Evolutionary conservation across 2,329 filamentous ascomycete genomes (phyloP).

Genomic region (Pyrenochaeta sp.): DNA sequence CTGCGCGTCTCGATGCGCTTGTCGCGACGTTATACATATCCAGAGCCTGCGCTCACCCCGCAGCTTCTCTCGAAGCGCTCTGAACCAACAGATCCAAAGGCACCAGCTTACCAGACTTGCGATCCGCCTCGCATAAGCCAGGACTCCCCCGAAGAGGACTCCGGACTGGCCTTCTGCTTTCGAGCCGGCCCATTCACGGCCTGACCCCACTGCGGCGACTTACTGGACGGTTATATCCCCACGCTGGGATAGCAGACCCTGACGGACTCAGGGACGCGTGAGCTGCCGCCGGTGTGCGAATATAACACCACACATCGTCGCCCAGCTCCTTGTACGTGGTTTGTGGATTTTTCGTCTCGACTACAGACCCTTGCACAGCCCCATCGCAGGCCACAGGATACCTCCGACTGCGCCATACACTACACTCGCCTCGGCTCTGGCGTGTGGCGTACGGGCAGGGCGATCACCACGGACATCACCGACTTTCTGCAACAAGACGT

Average conservation of each 20-base stretch:
- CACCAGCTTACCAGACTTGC: conserved; percentile 17
- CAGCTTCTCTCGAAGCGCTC: conserved; percentile 31
- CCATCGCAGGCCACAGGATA: conserved; percentile 39
- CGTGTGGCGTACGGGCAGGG: conserved; percentile 35
- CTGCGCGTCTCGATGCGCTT: conserved; percentile 34
- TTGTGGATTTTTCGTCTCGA: conserved; percentile 30
- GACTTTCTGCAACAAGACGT: conserved; percentile 35
- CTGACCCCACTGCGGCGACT: conserved; percentile 42
- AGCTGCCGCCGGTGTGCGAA: conserved; percentile 24
- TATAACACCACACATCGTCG: conserved; percentile 38
- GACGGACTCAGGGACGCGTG: conserved; percentile 34
- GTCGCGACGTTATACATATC: conserved; percentile 43
- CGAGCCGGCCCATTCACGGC: conserved; percentile 35
- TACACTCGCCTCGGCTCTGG: conserved; percentile 32
- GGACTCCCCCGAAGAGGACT: conserved; percentile 24
- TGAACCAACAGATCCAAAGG: conserved; percentile 35
- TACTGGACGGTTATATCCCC: conserved; percentile 37
- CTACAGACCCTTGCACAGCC: conserved; percentile 40
- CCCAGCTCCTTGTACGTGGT: conserved; percentile 31
- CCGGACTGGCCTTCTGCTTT: conserved; percentile 28
- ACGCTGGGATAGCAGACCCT: conserved; percentile 37
- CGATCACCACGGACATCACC: conserved; percentile 37
- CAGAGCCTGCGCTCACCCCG: conserved; percentile 30
- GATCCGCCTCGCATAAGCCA: conserved; percentile 22
- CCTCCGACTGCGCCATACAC: conserved; percentile 40